Base-by-base conservation (phyloP, 2,329 filamentous ascomycete species). In the Furcasterigmium sp. region DNA sequence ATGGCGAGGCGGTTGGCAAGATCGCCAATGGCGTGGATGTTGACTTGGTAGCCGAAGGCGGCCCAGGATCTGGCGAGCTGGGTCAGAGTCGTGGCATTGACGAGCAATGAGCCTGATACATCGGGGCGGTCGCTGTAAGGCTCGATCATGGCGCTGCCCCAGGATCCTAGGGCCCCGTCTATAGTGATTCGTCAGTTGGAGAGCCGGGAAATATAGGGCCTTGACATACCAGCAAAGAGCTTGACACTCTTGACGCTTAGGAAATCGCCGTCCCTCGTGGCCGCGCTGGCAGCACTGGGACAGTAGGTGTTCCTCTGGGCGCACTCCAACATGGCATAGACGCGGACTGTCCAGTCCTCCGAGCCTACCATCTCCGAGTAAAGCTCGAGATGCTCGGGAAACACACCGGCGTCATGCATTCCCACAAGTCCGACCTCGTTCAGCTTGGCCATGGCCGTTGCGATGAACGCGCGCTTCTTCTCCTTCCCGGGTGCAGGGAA, bases 21-120 rank as follows among this genome's bases (percentile, higher is more conserved):
- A 58, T 87, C 84, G 8, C 84, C 84, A 45, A 87, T 87, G 38
- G 82, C 83, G 58, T 87, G 84, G 46, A 87, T 83, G 54, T 84
- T 84, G 44, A 87, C 81, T 56, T 87, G 83, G 53, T 73, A 86
- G 11, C 78, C 80, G 28, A 68, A 70, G 3, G 61, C 61, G 14
- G 80, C 74, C 83, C 83, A 87, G 21, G 73, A 59, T 10, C 61
- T 63, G 3, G 81, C 68, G 9, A 84, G 63, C 6, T 64, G 56
- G 1, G 69, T 71, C 41, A 87, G 65, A 4, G 73, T 70, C 0
- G 74, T 75, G n/a, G 76, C 73, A 55, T 84, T 83, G 42, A 85
- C 76, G 25, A 87, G 72, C 39, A 87, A 75, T 0, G 80, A 84
- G 11, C 84, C 84, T 0, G 71, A 75, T 0, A 73, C 78, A 45